phyloP scores from a whole-genome alignment of 2,329 filamentous ascomycete species.

The Ophiostoma triangulosporum region DNA sequence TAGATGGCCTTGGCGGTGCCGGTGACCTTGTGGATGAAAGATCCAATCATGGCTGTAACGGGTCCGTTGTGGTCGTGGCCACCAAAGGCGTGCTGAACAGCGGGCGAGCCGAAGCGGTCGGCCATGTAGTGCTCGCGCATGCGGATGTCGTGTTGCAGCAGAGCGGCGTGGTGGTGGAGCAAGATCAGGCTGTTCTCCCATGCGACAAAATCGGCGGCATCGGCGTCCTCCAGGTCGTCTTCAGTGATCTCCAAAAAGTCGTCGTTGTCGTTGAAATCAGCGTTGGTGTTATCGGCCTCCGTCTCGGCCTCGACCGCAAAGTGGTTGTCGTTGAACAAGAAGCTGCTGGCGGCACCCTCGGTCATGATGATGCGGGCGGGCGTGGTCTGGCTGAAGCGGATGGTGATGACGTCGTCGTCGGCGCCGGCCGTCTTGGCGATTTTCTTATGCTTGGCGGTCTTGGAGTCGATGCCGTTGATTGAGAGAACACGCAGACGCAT shows the following conservation, averaged over 20 bases:
- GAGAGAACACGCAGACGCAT: conserved; percentile 30
- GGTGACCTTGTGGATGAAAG: conserved; percentile 26
- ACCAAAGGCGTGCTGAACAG: not conserved
- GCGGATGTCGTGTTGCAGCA: conserved; percentile 10
- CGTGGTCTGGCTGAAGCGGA: conserved; percentile 32
- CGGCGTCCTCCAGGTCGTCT: not conserved
- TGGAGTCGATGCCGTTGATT: conserved; percentile 24
- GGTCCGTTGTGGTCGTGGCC: not conserved
- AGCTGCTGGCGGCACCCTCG: conserved; percentile 25
- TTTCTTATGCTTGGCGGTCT: conserved; percentile 14
- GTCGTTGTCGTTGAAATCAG: not conserved
- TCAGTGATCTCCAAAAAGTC: not conserved
- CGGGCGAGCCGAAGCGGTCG: conserved; percentile 7
- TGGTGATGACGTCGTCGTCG: conserved; percentile 16
- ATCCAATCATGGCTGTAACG: conserved; percentile 29
- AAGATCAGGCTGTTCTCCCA: conserved; percentile 10
- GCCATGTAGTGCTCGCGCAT: conserved; percentile 10
- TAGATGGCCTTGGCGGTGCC: conserved; percentile 23
- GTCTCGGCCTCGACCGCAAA: not conserved
- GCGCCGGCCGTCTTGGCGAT: conserved; percentile 14
- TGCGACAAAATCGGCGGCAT: conserved; percentile 9
- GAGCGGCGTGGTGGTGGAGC: conserved; percentile 5
- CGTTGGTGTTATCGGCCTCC: not conserved
- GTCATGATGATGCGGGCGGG: conserved; percentile 30
- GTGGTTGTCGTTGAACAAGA: conserved; percentile 10